Evolutionary conservation across 1,139 yeast species (phyloP).

Genomic region (Magnusiomyces suaveolens): DNA sequence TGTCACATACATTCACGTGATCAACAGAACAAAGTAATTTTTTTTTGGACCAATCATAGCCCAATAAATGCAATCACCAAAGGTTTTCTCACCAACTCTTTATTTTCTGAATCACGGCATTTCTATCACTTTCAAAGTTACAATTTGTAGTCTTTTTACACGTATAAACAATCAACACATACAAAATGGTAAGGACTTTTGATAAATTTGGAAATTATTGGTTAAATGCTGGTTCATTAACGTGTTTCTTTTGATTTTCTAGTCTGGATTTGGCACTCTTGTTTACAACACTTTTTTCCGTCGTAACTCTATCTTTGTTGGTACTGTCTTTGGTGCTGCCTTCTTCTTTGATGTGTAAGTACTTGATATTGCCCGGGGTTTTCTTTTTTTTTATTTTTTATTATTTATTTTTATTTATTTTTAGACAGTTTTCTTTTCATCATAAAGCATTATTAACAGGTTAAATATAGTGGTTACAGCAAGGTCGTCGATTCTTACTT

Average conservation of each 20-base stretch:
- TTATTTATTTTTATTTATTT: neutral
- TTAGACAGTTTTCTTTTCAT: neutral
- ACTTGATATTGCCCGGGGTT: neutral
- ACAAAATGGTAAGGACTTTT: neutral
- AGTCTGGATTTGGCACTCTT: constrained; percentile 41
- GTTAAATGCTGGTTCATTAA: neutral
- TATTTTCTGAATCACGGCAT: neutral
- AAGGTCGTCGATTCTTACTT: constrained; percentile 69
- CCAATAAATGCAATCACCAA: neutral
- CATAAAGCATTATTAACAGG: neutral
- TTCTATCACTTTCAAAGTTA: neutral
- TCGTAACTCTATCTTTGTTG: constrained; percentile 89
- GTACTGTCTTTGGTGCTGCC: constrained; percentile 75
- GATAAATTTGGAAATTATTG: neutral
- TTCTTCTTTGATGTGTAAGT: constrained; percentile 72
- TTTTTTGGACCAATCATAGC: neutral
- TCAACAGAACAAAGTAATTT: too few relatives aligned
- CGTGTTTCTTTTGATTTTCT: neutral
- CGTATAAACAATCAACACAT: neutral
- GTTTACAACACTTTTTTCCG: constrained; percentile 67
- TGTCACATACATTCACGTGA: too few relatives aligned
- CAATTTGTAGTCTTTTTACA: neutral
- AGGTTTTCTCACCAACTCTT: neutral
- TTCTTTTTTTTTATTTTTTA: constrained; percentile 15
- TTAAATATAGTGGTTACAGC: constrained; percentile 48